phyloP scores from a whole-genome alignment of 148 eudicot species.

The Agrostemma githago region DNA sequence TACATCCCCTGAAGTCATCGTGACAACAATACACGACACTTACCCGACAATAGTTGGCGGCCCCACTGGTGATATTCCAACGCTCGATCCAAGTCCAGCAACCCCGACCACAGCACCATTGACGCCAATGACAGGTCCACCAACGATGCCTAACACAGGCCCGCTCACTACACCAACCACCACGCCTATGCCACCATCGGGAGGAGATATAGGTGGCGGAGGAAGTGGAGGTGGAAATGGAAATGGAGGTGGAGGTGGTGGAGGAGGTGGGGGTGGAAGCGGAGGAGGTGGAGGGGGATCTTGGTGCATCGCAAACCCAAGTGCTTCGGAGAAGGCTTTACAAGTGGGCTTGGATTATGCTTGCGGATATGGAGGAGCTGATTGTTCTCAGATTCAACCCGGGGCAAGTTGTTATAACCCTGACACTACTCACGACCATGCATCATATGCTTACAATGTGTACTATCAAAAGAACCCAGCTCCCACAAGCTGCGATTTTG shows the following conservation, averaged over 20 bases:
- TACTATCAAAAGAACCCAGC: conserved; percentile 92
- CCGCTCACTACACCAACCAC: conserved; percentile 35
- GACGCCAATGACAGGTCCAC: conserved; percentile 15
- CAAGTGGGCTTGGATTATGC: conserved; percentile 96
- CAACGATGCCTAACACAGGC: conserved; percentile 9
- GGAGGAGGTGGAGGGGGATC: conserved; percentile 39
- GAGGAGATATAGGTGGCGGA: conserved; percentile 10
- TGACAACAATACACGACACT: conserved; percentile 16
- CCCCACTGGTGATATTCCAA: conserved; percentile 33
- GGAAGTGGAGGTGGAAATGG: neutral
- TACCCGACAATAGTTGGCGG: conserved; percentile 21
- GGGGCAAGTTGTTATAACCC: conserved; percentile 73
- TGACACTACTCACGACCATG: conserved; percentile 62
- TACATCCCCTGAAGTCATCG: conserved; percentile 11
- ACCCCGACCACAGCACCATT: conserved; percentile 27
- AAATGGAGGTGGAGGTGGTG: neutral
- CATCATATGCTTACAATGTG: conserved; percentile 82
- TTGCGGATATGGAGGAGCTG: conserved; percentile 94
- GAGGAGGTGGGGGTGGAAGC: conserved; percentile 1
- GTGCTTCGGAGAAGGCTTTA: conserved; percentile 68
- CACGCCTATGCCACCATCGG: conserved; percentile 32
- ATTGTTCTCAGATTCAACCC: conserved; percentile 75
- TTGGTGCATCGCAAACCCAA: conserved; percentile 84
- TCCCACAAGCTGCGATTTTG: conserved; percentile 86
- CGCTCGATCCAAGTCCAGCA: conserved; percentile 31